Conservation (phyloP, 2,329 filamentous ascomycete species). For the Colletotrichum horii region DNA sequence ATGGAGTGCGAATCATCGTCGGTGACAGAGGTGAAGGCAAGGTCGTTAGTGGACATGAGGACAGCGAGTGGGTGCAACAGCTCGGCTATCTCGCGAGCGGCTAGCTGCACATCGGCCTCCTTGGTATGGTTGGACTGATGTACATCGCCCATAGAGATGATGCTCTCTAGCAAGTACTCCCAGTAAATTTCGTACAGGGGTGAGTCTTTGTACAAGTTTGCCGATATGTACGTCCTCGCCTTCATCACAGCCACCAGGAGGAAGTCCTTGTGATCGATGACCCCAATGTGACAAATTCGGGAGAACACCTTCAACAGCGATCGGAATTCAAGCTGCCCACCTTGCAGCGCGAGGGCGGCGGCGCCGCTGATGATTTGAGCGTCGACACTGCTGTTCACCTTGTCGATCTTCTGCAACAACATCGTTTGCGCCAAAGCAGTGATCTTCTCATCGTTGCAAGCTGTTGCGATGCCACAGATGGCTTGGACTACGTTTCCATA, state of each 20-base stretch:
- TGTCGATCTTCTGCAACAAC: conserved; percentile 93
- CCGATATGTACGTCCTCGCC: conserved; percentile 81
- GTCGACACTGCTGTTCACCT: conserved; percentile 81
- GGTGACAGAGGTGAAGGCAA: conserved; percentile 51
- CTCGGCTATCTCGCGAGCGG: conserved; percentile 85
- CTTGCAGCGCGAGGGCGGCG: conserved; percentile 76
- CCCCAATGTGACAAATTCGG: conserved; percentile 74
- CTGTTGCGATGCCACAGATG: conserved; percentile 86
- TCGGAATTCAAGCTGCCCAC: conserved; percentile 82
- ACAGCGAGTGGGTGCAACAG: conserved; percentile 87
- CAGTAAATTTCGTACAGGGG: conserved; percentile 84
- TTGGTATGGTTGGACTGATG: conserved; percentile 76
- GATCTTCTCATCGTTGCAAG: conserved; percentile 87
- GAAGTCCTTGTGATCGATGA: conserved; percentile 69
- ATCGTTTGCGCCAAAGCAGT: conserved; percentile 92
- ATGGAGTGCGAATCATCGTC: conserved; percentile 76
- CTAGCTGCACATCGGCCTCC: conserved; percentile 80
- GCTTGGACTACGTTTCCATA: conserved; percentile 94
- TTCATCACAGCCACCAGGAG: conserved; percentile 79
- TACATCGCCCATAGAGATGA: conserved; percentile 89
- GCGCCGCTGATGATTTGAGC: conserved; percentile 85
- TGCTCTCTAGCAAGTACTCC: conserved; percentile 80
- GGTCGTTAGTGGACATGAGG: conserved; percentile 73
- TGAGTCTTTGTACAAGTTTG: conserved; percentile 70
- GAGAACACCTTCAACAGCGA: conserved; percentile 85